Percentiles rank a stretch among this genome's conserved stretches.
Evolutionary conservation across 2,329 filamentous ascomycete genomes (phyloP).

Genomic region (Epichloe sibirici): DNA sequence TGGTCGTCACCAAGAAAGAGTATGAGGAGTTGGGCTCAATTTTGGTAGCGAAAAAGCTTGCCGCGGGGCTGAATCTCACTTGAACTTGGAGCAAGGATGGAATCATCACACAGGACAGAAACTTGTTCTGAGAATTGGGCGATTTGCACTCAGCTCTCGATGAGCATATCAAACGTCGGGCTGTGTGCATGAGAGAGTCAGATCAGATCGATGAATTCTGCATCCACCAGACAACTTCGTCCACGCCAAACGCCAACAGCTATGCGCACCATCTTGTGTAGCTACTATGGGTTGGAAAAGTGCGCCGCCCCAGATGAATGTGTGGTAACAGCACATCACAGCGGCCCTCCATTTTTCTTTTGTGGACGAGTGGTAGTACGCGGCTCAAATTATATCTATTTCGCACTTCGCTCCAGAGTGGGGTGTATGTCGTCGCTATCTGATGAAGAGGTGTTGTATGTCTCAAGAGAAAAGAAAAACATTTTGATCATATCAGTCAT

Average conservation of each 20-base stretch:
- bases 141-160: too few species aligned
- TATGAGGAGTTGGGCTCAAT: slow-evolving; percentile 75
- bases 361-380: not conserved
- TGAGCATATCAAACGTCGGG: too few species aligned
- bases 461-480: not conserved
- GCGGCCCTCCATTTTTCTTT: not conserved
- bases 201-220: too few species aligned
- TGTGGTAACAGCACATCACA: not conserved
- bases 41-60: slow-evolving; percentile 66
- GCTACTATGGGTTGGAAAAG: too few species aligned
- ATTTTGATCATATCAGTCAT: slow-evolving; percentile 3
- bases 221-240: too few species aligned
- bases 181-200: too few species aligned
- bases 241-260: too few species aligned
- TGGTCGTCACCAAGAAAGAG: slow-evolving; percentile 75
- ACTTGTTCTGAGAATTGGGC: not conserved
- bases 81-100: not conserved
- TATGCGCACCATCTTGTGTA: too few species aligned
- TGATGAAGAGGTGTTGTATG: slow-evolving; percentile 2
- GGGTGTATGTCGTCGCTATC: slow-evolving; percentile 2
- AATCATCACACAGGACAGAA: not conserved
- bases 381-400: not conserved
- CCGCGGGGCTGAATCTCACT: slow-evolving; percentile 11
- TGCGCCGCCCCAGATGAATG: not conserved
- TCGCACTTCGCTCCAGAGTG: not conserved